Evolutionary conservation across 1,139 yeast genomes (phyloP).

Genomic region (Taphrina populina): DNA sequence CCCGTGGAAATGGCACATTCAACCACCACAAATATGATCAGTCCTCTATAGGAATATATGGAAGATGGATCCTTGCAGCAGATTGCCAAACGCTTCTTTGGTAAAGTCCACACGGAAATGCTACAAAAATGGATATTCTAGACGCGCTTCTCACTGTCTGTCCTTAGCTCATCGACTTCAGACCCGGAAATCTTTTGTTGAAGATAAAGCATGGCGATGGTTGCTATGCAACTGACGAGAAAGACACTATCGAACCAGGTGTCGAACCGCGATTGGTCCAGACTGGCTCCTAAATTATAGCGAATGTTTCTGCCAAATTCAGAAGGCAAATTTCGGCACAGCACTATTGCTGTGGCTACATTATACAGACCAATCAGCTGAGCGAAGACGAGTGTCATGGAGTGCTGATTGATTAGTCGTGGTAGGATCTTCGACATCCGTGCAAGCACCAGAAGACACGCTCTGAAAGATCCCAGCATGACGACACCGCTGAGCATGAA

Average conservation of each 20-base stretch:
- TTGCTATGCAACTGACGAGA: slow-evolving; percentile 56
- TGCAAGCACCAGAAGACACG: slow-evolving; percentile 44
- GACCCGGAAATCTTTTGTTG: slow-evolving; percentile 37
- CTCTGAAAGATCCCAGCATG: slow-evolving; percentile 60
- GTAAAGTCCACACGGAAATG: no score
- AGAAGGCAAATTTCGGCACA: slow-evolving; percentile 70
- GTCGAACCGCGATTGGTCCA: slow-evolving; percentile 65
- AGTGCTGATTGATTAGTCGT: slow-evolving; percentile 37
- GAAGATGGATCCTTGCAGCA: no score
- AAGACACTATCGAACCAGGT: slow-evolving; percentile 78
- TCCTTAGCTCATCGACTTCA: slow-evolving; percentile 36
- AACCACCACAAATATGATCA: no score
- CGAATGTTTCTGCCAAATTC: slow-evolving; percentile 58
- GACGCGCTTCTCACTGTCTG: slow-evolving; percentile 38
- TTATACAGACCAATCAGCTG: slow-evolving; percentile 77
- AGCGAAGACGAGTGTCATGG: slow-evolving; percentile 54
- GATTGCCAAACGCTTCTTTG: no score
- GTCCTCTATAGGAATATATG: no score
- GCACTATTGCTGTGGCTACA: slow-evolving; percentile 72
- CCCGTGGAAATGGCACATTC: no score
- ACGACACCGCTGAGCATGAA: slow-evolving; percentile 63
- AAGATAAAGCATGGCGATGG: slow-evolving; percentile 50
- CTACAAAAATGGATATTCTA: no score
- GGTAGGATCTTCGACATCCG: slow-evolving; percentile 43
- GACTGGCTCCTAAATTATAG: slow-evolving; percentile 51